Evolutionary conservation across 2,329 filamentous ascomycete genomes (phyloP).

Genomic region (Niveomyces coronatus): DNA sequence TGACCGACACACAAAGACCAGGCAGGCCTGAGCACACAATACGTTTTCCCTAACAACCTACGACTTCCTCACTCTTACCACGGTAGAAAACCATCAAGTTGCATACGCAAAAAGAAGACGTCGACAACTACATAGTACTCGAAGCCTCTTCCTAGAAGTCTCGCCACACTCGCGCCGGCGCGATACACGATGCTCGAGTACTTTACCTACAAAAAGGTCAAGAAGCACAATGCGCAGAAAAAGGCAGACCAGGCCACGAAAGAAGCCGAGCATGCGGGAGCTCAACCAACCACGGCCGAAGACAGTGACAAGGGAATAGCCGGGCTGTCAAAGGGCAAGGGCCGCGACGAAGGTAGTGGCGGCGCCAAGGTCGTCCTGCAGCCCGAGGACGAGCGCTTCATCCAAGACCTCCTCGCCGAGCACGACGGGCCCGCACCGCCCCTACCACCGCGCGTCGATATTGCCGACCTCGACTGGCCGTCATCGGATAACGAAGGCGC

Average conservation of each 20-base stretch:
- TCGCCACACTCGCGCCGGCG: neutral
- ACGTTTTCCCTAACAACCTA: neutral
- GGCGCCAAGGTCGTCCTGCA: constrained; percentile 4
- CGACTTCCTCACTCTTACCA: too few relatives aligned
- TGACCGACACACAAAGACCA: too few relatives aligned
- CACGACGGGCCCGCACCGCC: constrained; percentile 38
- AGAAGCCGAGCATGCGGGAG: constrained; percentile 15
- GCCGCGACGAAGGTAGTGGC: constrained; percentile 6
- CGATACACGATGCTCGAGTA: constrained; percentile 48
- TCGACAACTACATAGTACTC: too few relatives aligned
- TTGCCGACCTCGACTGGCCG: constrained; percentile 41
- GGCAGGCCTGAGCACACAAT: neutral
- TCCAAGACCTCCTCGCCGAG: constrained; percentile 31
- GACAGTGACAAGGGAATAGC: constrained; percentile 38
- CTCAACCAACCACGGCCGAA: constrained; percentile 18
- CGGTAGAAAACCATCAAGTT: too few relatives aligned
- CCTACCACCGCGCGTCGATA: constrained; percentile 43
- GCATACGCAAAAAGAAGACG: too few relatives aligned
- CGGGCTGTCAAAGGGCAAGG: constrained; percentile 6
- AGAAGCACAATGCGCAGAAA: constrained; percentile 47
- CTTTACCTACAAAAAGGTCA: constrained; percentile 51
- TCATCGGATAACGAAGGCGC: constrained; percentile 21
- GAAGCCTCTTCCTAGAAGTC: too few relatives aligned
- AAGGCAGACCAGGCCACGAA: constrained; percentile 20
- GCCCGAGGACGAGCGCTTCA: constrained; percentile 17